Conservation (phyloP, 768 basidiomycete species). For the Suillus luteus region DNA sequence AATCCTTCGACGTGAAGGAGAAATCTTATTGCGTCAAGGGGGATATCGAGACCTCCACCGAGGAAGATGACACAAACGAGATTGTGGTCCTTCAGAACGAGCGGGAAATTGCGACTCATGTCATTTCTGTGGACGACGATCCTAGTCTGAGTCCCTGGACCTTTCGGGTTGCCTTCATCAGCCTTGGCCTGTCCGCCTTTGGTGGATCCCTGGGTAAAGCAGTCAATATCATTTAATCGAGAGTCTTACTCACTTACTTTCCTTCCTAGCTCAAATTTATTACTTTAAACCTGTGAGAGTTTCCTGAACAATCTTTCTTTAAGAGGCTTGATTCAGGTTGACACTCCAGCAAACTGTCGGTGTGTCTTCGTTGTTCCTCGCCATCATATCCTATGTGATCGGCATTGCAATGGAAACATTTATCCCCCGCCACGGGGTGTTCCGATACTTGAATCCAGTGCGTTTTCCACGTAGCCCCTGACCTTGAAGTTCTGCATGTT, state of each 20-base stretch:
- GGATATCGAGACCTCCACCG: constrained; percentile 34
- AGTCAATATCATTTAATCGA: constrained; percentile 11
- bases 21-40: constrained; percentile 33
- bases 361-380: constrained; percentile 56
- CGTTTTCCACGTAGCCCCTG: neutral
- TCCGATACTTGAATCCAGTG: constrained; percentile 56
- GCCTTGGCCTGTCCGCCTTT: constrained; percentile 52
- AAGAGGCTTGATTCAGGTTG: neutral
- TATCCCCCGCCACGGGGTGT: constrained; percentile 45
- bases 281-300: constrained; percentile 56
- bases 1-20: constrained; percentile 16
- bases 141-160: constrained; percentile 32
- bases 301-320: neutral
- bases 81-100: constrained; percentile 39
- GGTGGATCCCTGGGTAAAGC: constrained; percentile 49
- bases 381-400: constrained; percentile 50
- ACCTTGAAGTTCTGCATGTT: neutral
- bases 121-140: constrained; percentile 44
- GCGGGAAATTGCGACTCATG: constrained; percentile 48
- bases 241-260: constrained; percentile 7
- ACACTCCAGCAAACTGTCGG: constrained; percentile 47
- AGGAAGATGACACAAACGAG: constrained; percentile 13
- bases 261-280: constrained; percentile 51
- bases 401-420: constrained; percentile 47
- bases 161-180: constrained; percentile 53